Evolutionary conservation across 2,329 filamentous ascomycete species (phyloP), one percentile per base, ranked within the genome.

Genomic region (Atkinsonella texensis): DNA sequence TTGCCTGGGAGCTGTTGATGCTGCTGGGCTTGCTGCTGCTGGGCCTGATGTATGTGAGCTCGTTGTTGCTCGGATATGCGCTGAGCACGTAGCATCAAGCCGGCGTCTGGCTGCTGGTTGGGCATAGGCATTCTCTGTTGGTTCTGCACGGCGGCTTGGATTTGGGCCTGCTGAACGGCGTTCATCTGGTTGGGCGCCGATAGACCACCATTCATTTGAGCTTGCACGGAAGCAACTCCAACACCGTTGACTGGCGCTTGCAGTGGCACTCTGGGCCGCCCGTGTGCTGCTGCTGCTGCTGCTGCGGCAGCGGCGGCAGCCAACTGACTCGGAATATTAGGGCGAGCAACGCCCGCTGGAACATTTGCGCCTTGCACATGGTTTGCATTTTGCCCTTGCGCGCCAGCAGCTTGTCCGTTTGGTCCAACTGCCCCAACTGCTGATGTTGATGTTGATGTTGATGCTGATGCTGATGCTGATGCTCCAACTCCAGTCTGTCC

Each of bases 161-260:
- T 76, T 57, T 85, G 85, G 23, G 84, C 82, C 62, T 87, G 84
- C 39, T 83, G 80, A 23, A 86, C 74, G 45, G 78, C 77, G 53
- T 80, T 80, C 71, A 86, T 77, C 42, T 79, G 76, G 62, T 80
- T 74, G 2, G 71, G 79, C 28, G 70, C 76, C 53, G 71, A 74
- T 44, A 72, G 76, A 55, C 67, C 76, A 50, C 69, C 74, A 55
- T 65, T 66, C 66, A 77, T 73, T 62, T 73, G 79, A n/a, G 69
- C 67, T 43, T 70, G 67, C 9, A 74, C 66, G 9, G 64, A 69
- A 50, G 73, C 65, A 12, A 62, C 66, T 51, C 73, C 59, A 67
- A 79, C 74, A 62, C 76, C 65, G 62, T 75, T 74, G 59, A 74
- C 63, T 57, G 77, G 68, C 59, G 70, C 69, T 66, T 80, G 74